These are phyloP conservation scores for Linnemannia exigua DNA, from an alignment of 192 early-diverging fungal genomes.

Conservation along the genomic window DNA sequence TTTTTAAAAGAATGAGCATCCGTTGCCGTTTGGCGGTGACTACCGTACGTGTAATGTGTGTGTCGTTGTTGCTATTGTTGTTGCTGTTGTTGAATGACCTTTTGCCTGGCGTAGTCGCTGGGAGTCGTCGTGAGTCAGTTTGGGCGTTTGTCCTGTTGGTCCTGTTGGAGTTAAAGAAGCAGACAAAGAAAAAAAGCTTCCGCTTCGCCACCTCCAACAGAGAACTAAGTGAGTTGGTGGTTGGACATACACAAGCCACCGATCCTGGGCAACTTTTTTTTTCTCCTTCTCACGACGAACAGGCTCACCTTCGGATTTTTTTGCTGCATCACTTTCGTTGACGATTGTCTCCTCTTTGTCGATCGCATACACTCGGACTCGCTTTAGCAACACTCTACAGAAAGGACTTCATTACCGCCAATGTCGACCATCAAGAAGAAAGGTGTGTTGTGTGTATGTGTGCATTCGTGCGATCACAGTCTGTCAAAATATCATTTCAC, in stretches of 20 bases:
- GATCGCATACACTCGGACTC: not conserved
- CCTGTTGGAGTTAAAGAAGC: not conserved
- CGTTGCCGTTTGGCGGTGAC: not conserved
- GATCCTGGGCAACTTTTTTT: not conserved
- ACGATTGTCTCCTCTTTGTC: not conserved
- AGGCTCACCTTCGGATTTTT: not conserved
- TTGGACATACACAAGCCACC: slow-evolving; percentile 10
- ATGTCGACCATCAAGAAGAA: slow-evolving; percentile 57
- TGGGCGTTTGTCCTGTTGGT: slow-evolving; percentile 1
- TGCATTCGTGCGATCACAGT: not conserved
- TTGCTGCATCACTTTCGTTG: not conserved
- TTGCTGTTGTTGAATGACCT: not conserved
- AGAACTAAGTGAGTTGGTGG: not conserved
- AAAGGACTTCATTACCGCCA: not conserved
- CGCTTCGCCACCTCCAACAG: not conserved
- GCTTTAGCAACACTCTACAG: not conserved
- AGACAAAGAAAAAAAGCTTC: not conserved
- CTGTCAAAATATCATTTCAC: not conserved
- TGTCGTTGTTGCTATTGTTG: too few relatives aligned
- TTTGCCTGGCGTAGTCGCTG: slow-evolving; percentile 21
- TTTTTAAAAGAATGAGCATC: slow-evolving; percentile 21
- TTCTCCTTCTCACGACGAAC: not conserved
- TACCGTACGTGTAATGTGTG: not conserved
- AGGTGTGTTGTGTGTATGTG: slow-evolving; percentile 1
- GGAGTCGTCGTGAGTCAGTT: slow-evolving; percentile 24